Evolutionary conservation across 495 filamentous ascomycete species (phyloP).

Genomic region (Neurospora sp.): DNA sequence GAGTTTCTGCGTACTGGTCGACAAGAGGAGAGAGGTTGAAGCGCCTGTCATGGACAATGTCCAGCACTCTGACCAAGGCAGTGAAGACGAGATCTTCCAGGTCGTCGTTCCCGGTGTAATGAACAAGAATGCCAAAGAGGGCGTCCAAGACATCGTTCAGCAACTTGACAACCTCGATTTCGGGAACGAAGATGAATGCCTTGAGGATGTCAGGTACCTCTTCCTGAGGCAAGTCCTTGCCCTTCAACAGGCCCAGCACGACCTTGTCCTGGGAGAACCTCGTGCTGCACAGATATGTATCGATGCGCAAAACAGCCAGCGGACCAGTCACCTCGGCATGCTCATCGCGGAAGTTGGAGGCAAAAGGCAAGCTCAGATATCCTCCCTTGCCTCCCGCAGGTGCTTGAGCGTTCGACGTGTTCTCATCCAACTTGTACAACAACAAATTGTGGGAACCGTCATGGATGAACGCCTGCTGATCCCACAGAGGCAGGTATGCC

Average conservation of each 20-base stretch:
- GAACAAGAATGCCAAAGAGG: conserved; percentile 81
- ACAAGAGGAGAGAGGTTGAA: conserved; percentile 88
- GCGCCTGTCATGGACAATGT: conserved; percentile 87
- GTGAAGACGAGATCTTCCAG: conserved; percentile 90
- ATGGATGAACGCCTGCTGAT: conserved; percentile 77
- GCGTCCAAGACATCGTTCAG: conserved; percentile 84
- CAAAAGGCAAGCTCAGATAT: conserved; percentile 78
- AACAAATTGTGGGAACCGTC: conserved; percentile 76
- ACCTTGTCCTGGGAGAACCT: conserved; percentile 89
- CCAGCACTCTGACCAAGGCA: conserved; percentile 77
- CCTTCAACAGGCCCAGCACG: conserved; percentile 72
- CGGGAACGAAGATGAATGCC: conserved; percentile 82
- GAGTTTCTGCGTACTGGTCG: conserved; percentile 78
- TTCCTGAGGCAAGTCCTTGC: conserved; percentile 63
- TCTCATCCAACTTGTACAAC: conserved; percentile 84
- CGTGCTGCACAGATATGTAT: conserved; percentile 92
- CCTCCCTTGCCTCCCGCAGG: conserved; percentile 56
- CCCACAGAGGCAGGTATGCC: conserved; percentile 90
- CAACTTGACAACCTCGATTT: conserved; percentile 95
- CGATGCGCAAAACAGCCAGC: conserved; percentile 60
- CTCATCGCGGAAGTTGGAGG: conserved; percentile 51
- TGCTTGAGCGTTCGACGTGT: conserved; percentile 48
- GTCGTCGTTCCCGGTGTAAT: conserved; percentile 80
- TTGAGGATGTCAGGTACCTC: conserved; percentile 66
- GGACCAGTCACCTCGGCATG: conserved; percentile 70